Evolutionary conservation across 2,329 filamentous ascomycete genomes (phyloP), one percentile per base, ranked within the genome.

Genomic region (Colletotrichum orchidophilum): DNA sequence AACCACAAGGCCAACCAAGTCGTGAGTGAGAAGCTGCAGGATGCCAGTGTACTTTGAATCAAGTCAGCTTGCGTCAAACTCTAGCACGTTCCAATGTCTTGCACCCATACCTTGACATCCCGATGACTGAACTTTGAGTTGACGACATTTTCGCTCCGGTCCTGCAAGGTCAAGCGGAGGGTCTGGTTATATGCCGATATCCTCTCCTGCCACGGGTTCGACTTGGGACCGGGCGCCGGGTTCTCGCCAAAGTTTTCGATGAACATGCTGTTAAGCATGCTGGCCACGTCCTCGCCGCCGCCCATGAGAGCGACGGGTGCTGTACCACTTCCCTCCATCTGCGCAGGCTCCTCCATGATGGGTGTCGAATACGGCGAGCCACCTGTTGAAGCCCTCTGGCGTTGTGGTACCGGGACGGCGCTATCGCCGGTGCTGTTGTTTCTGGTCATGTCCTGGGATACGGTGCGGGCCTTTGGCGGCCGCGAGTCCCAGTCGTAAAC

Each of bases 401-500:
- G 39, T 18, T 46, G 39, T 18, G 18, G 39, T 46, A 46, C 18
- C 2, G 39, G 39, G 8, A 46, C 39, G 15, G 15, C 21, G 50
- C 11, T 53, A n/a, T 53, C 50, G 50, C 21, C 35, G 33, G 66
- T 57, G 5, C 68, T 31, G 33, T 73, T 73, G 18, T 69, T 65
- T 24, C 75, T 75, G 46, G 63, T 73, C 68, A 74, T 76, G 63
- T 80, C 78, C 24, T 76, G 73, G 65, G 76, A 78, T 42, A 74
- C 58, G 50, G 77, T 75, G 12, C 79, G 75, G 21, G 73, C 63
- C 73, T 80, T 81, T 53, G 75, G 70, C 26, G 79, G 76, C 7
- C 76, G 73, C 7, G 79, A 75, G 63, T 81, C 80, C 66, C 80
- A 81, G 73, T 81, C 80, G 75, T 81, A 81, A 73, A 81, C 81